These are phyloP conservation scores for Pseudogymnoascus sp. DNA, from an alignment of 2,329 filamentous ascomycete genomes.

Conservation along the genomic window DNA sequence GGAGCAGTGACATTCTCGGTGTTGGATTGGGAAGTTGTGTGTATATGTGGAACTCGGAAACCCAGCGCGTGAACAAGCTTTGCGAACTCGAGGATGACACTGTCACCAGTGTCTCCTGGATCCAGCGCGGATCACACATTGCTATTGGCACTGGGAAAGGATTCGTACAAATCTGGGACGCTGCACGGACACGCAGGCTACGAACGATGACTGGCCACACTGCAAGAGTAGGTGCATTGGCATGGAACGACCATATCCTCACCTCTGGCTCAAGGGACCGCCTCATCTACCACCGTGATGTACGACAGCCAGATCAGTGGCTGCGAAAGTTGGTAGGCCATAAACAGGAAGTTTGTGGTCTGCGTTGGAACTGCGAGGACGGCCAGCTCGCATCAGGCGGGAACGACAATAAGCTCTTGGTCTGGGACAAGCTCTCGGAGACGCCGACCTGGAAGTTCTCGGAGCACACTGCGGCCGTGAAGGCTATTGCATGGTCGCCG, in stretches of 20 bases:
- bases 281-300: conserved; percentile 89
- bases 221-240: conserved; percentile 82
- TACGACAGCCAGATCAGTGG: conserved; percentile 86
- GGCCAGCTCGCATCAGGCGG: conserved; percentile 90
- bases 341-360: conserved; percentile 94
- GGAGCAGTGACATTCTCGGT: conserved; percentile 85
- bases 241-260: conserved; percentile 97
- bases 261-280: conserved; percentile 92
- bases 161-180: conserved; percentile 95
- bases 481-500: conserved; percentile 95
- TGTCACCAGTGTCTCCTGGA: conserved; percentile 96
- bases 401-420: conserved; percentile 98
- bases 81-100: conserved; percentile 89
- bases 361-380: conserved; percentile 96
- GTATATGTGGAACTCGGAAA: conserved; percentile 96
- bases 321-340: conserved; percentile 81
- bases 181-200: conserved; percentile 72
- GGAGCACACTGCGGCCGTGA: conserved; percentile 91
- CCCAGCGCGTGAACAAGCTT: conserved; percentile 84
- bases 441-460: conserved; percentile 89
- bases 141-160: conserved; percentile 93
- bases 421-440: conserved; percentile 95
- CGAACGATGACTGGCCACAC: conserved; percentile 97
- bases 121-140: conserved; percentile 91
- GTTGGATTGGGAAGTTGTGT: conserved; percentile 89